These are phyloP conservation scores for Graphiopsis chlorocephala DNA, from an alignment of 2,329 filamentous ascomycete genomes.

Conservation along the genomic window DNA sequence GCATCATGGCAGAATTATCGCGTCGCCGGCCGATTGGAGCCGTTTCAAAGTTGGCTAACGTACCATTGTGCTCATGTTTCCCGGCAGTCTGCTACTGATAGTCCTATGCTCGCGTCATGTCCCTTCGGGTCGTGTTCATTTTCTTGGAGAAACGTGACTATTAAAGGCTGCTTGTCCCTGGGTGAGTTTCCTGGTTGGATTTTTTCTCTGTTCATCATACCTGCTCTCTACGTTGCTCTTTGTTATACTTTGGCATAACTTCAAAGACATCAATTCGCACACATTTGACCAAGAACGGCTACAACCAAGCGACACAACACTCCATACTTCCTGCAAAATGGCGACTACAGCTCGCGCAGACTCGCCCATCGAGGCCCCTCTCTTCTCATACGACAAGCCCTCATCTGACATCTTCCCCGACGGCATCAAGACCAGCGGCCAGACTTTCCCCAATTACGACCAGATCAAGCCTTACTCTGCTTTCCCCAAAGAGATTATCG, in stretches of 20 bases:
- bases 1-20: background rate
- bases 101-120: constrained; percentile 7
- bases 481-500: constrained; percentile 69
- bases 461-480: constrained; percentile 63
- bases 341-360: constrained; percentile 21
- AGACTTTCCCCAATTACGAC: constrained; percentile 67
- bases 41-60: background rate
- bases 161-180: background rate
- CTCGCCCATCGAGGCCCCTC: constrained; percentile 19
- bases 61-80: constrained; percentile 1
- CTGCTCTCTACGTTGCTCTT: background rate
- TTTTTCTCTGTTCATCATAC: background rate
- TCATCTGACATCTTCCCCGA: constrained; percentile 58
- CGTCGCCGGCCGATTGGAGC: background rate
- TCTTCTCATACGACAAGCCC: constrained; percentile 29
- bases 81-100: background rate
- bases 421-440: constrained; percentile 66
- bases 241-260: background rate
- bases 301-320: background rate
- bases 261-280: background rate
- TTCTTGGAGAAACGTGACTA: background rate
- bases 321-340: constrained; percentile 15
- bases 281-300: background rate
- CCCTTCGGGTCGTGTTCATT: background rate
- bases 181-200: background rate